These are phyloP conservation scores for Eremochloa ophiuroides DNA, from an alignment of 176 grass and related monocot species.

Conservation along the genomic window DNA sequence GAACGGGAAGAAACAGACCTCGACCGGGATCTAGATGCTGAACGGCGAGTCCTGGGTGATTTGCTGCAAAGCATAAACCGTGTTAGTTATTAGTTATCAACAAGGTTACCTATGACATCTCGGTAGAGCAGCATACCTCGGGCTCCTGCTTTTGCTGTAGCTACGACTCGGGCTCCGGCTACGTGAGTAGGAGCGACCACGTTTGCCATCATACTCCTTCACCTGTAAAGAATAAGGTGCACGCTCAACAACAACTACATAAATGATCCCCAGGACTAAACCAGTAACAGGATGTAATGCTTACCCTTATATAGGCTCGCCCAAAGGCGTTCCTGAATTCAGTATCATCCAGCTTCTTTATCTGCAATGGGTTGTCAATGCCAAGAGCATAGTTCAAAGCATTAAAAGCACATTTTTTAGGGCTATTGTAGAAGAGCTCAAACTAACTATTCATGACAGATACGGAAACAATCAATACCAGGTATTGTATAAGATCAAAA, in stretches of 20 bases:
- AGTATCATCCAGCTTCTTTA: slow-evolving; percentile 93
- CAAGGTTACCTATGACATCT: not conserved
- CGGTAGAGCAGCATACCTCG: slow-evolving; percentile 22
- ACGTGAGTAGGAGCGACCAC: slow-evolving; percentile 42
- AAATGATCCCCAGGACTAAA: not conserved
- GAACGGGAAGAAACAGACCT: slow-evolving; percentile 64
- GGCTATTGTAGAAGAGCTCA: not conserved
- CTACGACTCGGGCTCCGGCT: slow-evolving; percentile 60
- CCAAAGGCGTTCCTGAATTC: slow-evolving; percentile 98
- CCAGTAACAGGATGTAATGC: not conserved
- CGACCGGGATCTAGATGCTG: slow-evolving; percentile 51
- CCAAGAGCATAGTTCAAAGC: slow-evolving; percentile 1
- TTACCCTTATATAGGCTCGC: slow-evolving; percentile 84
- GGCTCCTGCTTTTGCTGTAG: slow-evolving; percentile 58
- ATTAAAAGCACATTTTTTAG: not conserved
- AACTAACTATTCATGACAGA: not conserved
- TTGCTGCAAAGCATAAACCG: slow-evolving; percentile 40
- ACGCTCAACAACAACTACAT: slow-evolving; percentile 1
- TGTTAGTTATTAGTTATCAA: not conserved
- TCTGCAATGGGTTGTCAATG: slow-evolving; percentile 42
- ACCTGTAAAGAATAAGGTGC: slow-evolving; percentile 44
- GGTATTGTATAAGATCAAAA: not conserved
- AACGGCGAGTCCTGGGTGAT: slow-evolving; percentile 45
- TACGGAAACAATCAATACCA: not conserved
- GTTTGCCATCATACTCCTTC: slow-evolving; percentile 69